Conservation (phyloP, 2,329 filamentous ascomycete genomes). For the Sporothrix inflata region DNA sequence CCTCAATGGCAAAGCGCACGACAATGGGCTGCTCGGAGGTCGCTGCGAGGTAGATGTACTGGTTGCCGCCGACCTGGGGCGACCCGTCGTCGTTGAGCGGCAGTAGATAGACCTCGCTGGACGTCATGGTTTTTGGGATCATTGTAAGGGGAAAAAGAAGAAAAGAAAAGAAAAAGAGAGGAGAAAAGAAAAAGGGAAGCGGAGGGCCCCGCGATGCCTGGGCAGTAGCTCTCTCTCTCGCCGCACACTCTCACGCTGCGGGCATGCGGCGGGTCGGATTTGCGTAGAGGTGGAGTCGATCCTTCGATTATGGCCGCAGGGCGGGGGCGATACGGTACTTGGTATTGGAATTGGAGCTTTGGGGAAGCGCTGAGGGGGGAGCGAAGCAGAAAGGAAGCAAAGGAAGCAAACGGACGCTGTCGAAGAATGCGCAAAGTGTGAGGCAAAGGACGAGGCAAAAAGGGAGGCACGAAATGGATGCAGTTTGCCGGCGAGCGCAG, state of each 20-base stretch:
- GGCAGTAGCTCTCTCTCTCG: conserved; percentile 2
- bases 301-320: conserved; percentile 12
- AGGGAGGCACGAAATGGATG: conserved; percentile 6
- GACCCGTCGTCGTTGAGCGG: conserved; percentile 91
- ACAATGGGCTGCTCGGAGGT: conserved; percentile 72
- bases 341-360: conserved; percentile 8
- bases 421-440: not conserved
- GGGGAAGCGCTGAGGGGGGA: not conserved
- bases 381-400: not conserved
- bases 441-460: not conserved
- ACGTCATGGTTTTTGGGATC: conserved; percentile 64
- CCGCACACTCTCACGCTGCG: not conserved
- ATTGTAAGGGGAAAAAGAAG: conserved; percentile 43
- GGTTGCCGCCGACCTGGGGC: conserved; percentile 76
- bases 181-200: not conserved
- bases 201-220: not conserved
- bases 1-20: conserved; percentile 88
- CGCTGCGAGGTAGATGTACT: conserved; percentile 89
- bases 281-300: conserved; percentile 13
- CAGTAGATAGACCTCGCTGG: conserved; percentile 79
- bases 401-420: not conserved
- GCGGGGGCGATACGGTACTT: not conserved
- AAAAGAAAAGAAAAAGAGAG: not conserved
- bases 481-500: not conserved
- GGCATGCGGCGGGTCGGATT: conserved; percentile 18